Evolutionary conservation across 75 land plant genomes (phyloP).

Genomic region (Azolla pinnata): DNA sequence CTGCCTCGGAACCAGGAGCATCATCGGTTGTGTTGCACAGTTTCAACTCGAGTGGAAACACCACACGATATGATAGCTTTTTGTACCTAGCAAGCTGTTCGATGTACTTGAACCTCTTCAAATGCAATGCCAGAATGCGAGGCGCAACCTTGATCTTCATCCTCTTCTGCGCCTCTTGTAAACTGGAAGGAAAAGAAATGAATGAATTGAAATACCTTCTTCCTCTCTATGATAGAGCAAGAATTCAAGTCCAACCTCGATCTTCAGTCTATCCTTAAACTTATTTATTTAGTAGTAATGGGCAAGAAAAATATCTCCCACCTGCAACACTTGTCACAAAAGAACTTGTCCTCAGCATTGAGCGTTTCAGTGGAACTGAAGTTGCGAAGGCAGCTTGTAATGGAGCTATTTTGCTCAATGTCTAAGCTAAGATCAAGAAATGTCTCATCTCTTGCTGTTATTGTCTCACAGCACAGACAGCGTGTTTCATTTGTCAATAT

Average conservation of each 20-base stretch:
- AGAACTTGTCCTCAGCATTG: constrained; percentile 94
- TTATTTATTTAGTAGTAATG: no score
- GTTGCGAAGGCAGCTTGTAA: constrained; percentile 92
- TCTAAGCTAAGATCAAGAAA: constrained; percentile 91
- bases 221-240: no score
- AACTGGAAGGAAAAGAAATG: constrained; percentile 34
- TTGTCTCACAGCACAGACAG: constrained; percentile 86
- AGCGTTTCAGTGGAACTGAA: constrained; percentile 90
- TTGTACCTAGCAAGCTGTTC: constrained; percentile 91
- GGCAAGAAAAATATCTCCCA: no score
- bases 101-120: constrained; percentile 92
- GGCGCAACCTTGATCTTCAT: constrained; percentile 96
- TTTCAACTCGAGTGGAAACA: constrained; percentile 86
- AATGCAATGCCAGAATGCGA: constrained; percentile 73
- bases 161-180: constrained; percentile 96
- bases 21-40: constrained; percentile 78
- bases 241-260: no score
- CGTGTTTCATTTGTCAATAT: constrained; percentile 89
- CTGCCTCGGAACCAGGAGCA: constrained; percentile 63
- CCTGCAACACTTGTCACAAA: constrained; percentile 99
- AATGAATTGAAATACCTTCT: no score
- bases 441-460: constrained; percentile 92
- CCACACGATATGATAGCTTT: constrained; percentile 87
- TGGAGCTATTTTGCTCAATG: constrained; percentile 94
- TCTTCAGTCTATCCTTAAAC: no score